These are phyloP conservation scores for Cystobasidium sp. DNA, from an alignment of 1,284 basidiomycete genomes.

Conservation along the genomic window DNA sequence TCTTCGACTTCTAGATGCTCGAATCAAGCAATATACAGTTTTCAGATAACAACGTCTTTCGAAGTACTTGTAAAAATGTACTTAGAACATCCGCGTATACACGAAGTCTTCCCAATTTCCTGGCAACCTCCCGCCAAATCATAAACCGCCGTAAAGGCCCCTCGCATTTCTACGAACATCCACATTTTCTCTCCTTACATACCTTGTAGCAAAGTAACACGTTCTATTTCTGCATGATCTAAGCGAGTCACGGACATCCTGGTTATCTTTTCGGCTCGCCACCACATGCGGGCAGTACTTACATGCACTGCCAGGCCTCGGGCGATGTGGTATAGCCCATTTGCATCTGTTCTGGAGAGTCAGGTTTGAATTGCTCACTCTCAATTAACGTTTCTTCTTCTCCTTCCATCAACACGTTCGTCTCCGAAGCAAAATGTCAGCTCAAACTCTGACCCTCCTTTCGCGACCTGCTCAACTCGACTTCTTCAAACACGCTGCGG, in stretches of 20 bases:
- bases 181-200: not conserved
- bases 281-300: no score
- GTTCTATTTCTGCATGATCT: not conserved
- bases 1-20: slow-evolving; percentile 53
- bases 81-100: no score
- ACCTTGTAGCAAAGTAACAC: slow-evolving; percentile 13
- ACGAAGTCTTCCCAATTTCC: no score
- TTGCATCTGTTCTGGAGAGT: no score
- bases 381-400: not conserved
- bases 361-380: not conserved
- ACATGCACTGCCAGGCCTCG: no score
- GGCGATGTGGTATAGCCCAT: no score
- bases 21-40: no score
- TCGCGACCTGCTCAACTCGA: not conserved
- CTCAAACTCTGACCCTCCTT: not conserved
- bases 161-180: not conserved
- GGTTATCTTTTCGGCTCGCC: not conserved
- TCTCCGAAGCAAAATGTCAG: not conserved
- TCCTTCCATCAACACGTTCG: not conserved
- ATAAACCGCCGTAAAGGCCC: no score
- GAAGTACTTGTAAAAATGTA: no score
- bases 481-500: not conserved
- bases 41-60: no score
- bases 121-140: no score
- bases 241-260: not conserved